A percentile compares a stretch with the other conserved stretches of the same genome.
Conservation (phyloP, 2,329 filamentous ascomycete genomes). For the Colletotrichum tofieldiae region DNA sequence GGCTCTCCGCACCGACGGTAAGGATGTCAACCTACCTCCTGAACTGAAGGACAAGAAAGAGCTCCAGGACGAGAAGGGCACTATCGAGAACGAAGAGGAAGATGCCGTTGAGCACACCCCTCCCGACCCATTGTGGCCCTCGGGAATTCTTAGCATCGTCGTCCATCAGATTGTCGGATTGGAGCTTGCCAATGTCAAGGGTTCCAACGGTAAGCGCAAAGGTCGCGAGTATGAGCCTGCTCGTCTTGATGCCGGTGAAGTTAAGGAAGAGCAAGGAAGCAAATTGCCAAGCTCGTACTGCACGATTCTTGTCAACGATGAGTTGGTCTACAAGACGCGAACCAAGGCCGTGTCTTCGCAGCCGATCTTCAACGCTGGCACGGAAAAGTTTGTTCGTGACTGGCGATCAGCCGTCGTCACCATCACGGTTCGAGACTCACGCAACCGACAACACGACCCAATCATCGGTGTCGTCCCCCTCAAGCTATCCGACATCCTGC, state of each 20-base stretch:
- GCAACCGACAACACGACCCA: conserved; percentile 93
- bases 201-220: conserved; percentile 84
- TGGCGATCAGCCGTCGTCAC: conserved; percentile 93
- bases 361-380: conserved; percentile 97
- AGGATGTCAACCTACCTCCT: conserved; percentile 82
- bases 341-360: conserved; percentile 94
- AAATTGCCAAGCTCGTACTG: conserved; percentile 93
- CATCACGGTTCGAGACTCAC: conserved; percentile 88
- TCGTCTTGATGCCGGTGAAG: conserved; percentile 84
- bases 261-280: conserved; percentile 86
- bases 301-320: conserved; percentile 91
- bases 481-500: conserved; percentile 88
- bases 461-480: conserved; percentile 93
- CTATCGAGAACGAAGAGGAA: conserved; percentile 80
- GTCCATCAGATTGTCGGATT: conserved; percentile 97
- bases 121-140: conserved; percentile 96
- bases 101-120: conserved; percentile 92
- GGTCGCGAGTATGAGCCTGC: conserved; percentile 92
- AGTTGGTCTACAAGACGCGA: conserved; percentile 93
- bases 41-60: conserved; percentile 81
- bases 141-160: conserved; percentile 87
- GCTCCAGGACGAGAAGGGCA: conserved; percentile 90
- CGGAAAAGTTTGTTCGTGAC: conserved; percentile 92
- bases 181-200: conserved; percentile 92
- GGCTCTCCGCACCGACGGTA: conserved; percentile 88